Percentiles rank a stretch among this genome's conserved stretches.
These are phyloP conservation scores for Phytophthora cryptogea DNA, from an alignment of 352 stramenopile genomes.

Conservation along the genomic window DNA sequence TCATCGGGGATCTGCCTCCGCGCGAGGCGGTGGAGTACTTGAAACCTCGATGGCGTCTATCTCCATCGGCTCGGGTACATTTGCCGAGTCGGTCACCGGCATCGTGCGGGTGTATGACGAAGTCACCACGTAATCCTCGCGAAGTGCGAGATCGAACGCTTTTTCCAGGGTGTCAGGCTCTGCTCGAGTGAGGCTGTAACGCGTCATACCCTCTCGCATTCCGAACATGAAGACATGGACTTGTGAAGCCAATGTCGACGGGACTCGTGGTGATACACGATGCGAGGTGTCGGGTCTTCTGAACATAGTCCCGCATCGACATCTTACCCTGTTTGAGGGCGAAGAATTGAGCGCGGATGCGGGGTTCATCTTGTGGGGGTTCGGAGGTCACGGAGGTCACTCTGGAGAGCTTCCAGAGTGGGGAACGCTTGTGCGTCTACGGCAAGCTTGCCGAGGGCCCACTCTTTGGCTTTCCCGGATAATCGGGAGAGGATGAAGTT, in stretches of 20 bases:
- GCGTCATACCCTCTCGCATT: slow-evolving; percentile 15
- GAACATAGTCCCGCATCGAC: neutral
- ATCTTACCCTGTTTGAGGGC: slow-evolving; percentile 9
- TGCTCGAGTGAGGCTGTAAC: neutral
- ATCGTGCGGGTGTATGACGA: no score
- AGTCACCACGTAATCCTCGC: no score
- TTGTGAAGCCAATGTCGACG: slow-evolving; percentile 15
- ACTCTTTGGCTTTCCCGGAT: slow-evolving; percentile 5
- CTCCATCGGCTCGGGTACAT: no score
- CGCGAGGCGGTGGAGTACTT: no score
- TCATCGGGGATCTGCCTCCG: no score
- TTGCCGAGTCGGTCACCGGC: no score
- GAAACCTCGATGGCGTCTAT: no score
- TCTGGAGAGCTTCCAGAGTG: slow-evolving; percentile 1
- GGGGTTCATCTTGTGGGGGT: slow-evolving; percentile 10
- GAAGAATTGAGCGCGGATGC: slow-evolving; percentile 7
- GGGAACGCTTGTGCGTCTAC: neutral
- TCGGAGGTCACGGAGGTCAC: slow-evolving; percentile 9
- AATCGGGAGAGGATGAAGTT: slow-evolving; percentile 1
- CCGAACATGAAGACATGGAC: slow-evolving; percentile 23
- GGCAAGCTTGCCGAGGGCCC: slow-evolving; percentile 7
- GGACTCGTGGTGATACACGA: slow-evolving; percentile 9
- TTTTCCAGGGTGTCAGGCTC: no score
- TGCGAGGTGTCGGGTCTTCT: slow-evolving; percentile 13
- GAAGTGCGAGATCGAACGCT: no score